Conservation (phyloP, 768 basidiomycete genomes). For the Chiua virens region DNA sequence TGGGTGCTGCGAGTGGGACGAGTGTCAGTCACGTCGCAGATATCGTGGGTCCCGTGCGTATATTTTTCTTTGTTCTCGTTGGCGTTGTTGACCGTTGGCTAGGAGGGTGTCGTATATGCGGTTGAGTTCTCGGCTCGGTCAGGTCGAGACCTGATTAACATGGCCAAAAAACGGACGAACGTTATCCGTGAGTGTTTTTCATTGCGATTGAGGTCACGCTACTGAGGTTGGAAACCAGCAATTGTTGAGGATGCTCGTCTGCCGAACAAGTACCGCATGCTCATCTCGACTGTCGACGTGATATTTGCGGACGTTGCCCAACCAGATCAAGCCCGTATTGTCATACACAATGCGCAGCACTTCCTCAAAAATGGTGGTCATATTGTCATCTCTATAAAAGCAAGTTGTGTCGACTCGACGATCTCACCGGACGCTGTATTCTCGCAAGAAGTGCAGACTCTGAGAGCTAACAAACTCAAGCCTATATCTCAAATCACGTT, state of each 20-base stretch:
- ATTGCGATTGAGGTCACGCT: background rate
- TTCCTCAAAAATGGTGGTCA: constrained; percentile 96
- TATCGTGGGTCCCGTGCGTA: constrained; percentile 89
- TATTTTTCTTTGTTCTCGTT: constrained; percentile 6
- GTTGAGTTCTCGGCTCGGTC: constrained; percentile 97
- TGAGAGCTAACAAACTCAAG: constrained; percentile 81
- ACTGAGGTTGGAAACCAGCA: constrained; percentile 43
- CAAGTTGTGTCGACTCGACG: constrained; percentile 98
- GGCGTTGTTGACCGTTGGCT: constrained; percentile 9
- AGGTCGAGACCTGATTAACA: constrained; percentile 96
- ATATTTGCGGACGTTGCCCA: constrained; percentile 99
- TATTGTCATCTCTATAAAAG: constrained; percentile 96
- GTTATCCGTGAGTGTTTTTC: constrained; percentile 77
- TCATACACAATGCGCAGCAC: constrained; percentile 86
- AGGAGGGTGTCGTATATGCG: constrained; percentile 97
- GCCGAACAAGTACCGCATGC: constrained; percentile 97
- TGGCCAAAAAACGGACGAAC: constrained; percentile 99
- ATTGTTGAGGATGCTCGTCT: constrained; percentile 97
- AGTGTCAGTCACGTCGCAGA: constrained; percentile 99
- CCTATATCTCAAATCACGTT: constrained; percentile 95
- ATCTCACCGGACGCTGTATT: constrained; percentile 87
- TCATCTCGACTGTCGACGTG: constrained; percentile 92
- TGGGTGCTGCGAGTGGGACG: constrained; percentile 97
- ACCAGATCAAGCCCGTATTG: constrained; percentile 98
- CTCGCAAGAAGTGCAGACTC: constrained; percentile 77